Evolutionary conservation across 1,284 basidiomycete genomes (phyloP).

Genomic region (Heliocybe sulcata): DNA sequence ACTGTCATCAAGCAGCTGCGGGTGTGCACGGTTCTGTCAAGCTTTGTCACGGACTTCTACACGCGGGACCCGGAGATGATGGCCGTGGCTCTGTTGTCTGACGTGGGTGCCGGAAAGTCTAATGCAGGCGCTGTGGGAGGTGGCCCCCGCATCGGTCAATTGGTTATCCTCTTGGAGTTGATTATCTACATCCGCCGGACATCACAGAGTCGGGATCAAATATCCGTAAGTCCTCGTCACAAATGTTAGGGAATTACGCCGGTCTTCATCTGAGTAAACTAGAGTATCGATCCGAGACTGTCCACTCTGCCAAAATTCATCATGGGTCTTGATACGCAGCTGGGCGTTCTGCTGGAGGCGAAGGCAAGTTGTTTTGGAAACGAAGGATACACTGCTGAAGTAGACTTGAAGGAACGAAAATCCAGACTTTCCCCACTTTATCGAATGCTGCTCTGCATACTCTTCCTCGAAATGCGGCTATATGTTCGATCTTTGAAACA

Average conservation of each 20-base stretch:
- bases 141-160: slow-evolving; percentile 37
- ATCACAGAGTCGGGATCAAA: neutral
- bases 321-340: slow-evolving; percentile 45
- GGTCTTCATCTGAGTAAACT: neutral
- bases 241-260: neutral
- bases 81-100: slow-evolving; percentile 59
- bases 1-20: slow-evolving; percentile 53
- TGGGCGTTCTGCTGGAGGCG: slow-evolving; percentile 52
- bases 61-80: slow-evolving; percentile 72
- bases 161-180: slow-evolving; percentile 57
- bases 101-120: slow-evolving; percentile 24
- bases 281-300: neutral
- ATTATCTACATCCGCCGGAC: slow-evolving; percentile 42
- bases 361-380: slow-evolving; percentile 33
- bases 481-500: slow-evolving; percentile 52
- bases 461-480: slow-evolving; percentile 57
- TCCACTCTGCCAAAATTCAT: slow-evolving; percentile 32
- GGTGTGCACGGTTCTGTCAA: slow-evolving; percentile 41
- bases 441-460: slow-evolving; percentile 44
- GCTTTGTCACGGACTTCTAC: slow-evolving; percentile 60
- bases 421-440: slow-evolving; percentile 43
- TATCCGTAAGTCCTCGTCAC: neutral
- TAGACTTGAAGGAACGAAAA: slow-evolving; percentile 39
- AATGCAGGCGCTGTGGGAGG: slow-evolving; percentile 6
- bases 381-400: slow-evolving; percentile 1